Evolutionary conservation across 2,329 filamentous ascomycete species (phyloP), one percentile per base, ranked within the genome.

Genomic region (Metarhizium rileyi): DNA sequence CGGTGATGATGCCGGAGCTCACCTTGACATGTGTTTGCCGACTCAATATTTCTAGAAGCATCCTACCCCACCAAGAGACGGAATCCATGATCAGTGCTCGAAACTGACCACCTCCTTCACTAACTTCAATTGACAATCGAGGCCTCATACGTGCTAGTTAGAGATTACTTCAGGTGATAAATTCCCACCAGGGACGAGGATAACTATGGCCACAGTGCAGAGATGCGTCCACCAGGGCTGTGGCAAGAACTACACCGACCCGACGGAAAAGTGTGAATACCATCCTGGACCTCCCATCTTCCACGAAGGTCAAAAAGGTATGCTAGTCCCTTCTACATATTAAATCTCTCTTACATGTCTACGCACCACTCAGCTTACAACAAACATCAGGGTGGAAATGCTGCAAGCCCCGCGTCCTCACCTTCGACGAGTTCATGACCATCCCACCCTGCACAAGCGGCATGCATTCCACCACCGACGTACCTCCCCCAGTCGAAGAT

Each of bases 171-270:
- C 16, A 45, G 10, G n/a, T 30, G 26, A 20, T 5, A 9, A 10
- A 16, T n/a, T 45, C 43, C 2, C 4, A 26, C 9, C 6, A 27
- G 22, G 5, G n/a, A 28, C 20, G 25, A 38, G 44, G 28, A 4
- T 14, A 51, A 48, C 40, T 52, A 50, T 33, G 56, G 55, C 50
- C 53, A 87, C 87, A 83, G 75, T 84, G 51, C 79, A 83, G 61
- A 97, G 95, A 73, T 98, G 93, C 68, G 89, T 96, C 51, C 93
- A 96, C 73, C 90, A 95, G 70, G 90, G 90, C 66, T 98, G 93
- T 70, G 89, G 86, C 61, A 97, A 96, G 76, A 69, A 75, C 56
- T 97, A 89, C 69, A 83, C 83, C 45, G 86, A 96, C 66, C 70
- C 83, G 9, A 81, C 88, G 40, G 91, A 95, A 67, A 77, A 83